Evolutionary conservation across 2,329 filamentous ascomycete genomes (phyloP).

Genomic region (Fusarium fracticaudum): DNA sequence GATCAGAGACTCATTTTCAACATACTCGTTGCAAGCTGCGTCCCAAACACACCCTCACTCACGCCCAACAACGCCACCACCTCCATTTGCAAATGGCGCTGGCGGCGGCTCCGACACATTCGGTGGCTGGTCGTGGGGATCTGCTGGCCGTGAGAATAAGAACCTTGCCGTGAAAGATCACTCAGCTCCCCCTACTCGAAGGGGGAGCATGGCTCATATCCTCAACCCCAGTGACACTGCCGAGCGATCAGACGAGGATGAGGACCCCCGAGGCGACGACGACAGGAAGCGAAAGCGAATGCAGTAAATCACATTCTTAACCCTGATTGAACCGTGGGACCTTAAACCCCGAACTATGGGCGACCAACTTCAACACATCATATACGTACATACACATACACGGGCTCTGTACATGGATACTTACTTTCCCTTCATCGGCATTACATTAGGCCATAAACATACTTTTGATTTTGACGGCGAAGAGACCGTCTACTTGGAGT

Average conservation of each 20-base stretch:
- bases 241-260: slow-evolving; percentile 66
- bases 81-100: slow-evolving; percentile 59
- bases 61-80: slow-evolving; percentile 63
- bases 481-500: slow-evolving; percentile 24
- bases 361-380: background rate
- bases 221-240: slow-evolving; percentile 68
- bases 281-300: slow-evolving; percentile 71
- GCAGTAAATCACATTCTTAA: slow-evolving; percentile 58
- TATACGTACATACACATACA: slow-evolving; percentile 24
- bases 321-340: background rate
- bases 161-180: slow-evolving; percentile 63
- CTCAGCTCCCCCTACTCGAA: slow-evolving; percentile 64
- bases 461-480: slow-evolving; percentile 23
- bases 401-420: slow-evolving; percentile 7
- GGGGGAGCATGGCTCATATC: slow-evolving; percentile 71
- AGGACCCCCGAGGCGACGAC: slow-evolving; percentile 64
- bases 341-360: background rate
- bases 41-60: slow-evolving; percentile 58
- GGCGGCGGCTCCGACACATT: slow-evolving; percentile 55
- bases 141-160: slow-evolving; percentile 61
- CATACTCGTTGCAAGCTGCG: slow-evolving; percentile 60
- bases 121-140: slow-evolving; percentile 66
- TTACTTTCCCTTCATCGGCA: slow-evolving; percentile 9
- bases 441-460: slow-evolving; percentile 13
- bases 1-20: slow-evolving; percentile 64